phyloP scores from a whole-genome alignment of 1,139 yeast species.

The Citeromyces siamensis region DNA sequence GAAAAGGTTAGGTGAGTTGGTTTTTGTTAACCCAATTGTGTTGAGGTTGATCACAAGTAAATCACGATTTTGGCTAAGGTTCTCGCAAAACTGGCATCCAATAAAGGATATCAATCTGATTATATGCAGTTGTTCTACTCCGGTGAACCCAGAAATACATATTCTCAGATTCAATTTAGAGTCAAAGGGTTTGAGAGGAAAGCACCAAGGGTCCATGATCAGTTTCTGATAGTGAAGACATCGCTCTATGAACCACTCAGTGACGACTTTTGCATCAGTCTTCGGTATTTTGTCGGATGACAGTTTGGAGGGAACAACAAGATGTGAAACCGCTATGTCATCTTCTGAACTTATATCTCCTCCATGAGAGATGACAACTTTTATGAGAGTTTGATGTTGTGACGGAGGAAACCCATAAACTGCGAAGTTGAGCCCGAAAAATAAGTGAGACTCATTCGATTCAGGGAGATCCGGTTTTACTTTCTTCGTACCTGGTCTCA shows the following conservation, averaged over 20 bases:
- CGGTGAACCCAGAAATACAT: slow-evolving; percentile 71
- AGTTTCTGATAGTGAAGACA: slow-evolving; percentile 49
- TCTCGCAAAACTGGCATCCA: slow-evolving; percentile 36
- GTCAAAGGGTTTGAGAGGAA: slow-evolving; percentile 32
- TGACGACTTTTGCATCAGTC: slow-evolving; percentile 23
- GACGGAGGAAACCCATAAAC: slow-evolving; percentile 25
- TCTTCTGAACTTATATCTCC: slow-evolving; percentile 22
- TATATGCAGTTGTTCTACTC: slow-evolving; percentile 69
- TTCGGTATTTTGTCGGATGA: slow-evolving; percentile 13
- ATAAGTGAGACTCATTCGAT: slow-evolving; percentile 14
- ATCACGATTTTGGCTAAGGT: slow-evolving; percentile 46
- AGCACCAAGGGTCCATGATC: slow-evolving; percentile 60
- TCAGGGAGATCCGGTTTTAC: background rate
- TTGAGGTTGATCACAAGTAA: slow-evolving; percentile 48
- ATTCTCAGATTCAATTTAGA: slow-evolving; percentile 28
- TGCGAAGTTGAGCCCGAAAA: slow-evolving; percentile 24
- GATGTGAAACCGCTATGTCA: slow-evolving; percentile 22
- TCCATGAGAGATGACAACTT: slow-evolving; percentile 28
- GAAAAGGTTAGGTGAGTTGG: slow-evolving; percentile 28
- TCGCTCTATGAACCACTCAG: slow-evolving; percentile 86
- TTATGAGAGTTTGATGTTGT: slow-evolving; percentile 22
- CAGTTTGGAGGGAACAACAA: background rate
- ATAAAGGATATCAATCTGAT: slow-evolving; percentile 45
- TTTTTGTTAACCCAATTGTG: slow-evolving; percentile 28
- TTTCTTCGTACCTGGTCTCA: background rate